Evolutionary conservation across 2,329 filamentous ascomycete genomes (phyloP), one percentile per base, ranked within the genome.

Genomic region (Neurospora crassa): DNA sequence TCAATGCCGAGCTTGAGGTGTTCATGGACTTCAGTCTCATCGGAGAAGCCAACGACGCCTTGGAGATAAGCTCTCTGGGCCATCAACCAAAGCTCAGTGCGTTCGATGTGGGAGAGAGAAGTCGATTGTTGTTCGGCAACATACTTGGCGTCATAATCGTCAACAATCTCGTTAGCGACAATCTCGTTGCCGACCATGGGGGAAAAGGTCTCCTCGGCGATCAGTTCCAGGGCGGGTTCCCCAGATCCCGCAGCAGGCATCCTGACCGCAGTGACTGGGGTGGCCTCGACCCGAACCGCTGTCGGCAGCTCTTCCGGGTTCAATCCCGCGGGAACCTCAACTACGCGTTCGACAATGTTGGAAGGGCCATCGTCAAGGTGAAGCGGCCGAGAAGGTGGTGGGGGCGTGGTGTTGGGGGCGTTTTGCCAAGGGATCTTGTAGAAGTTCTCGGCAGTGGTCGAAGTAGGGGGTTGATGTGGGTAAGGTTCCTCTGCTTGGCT

Each of bases 401-500:
- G 84, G 69, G 76, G 81, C 76, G 74, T 73, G 67, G 77, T 41
- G 73, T 42, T 68, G 81, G 80, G 45, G 78, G 77, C 8, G 81
- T 74, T 81, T 74, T 84, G 86, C 91, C 94, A 97, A 3, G 94
- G 94, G 40, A 91, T 87, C 74, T 91, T 90, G 82, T 98, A 98
- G 78, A 97, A 98, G 74, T 91, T 89, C 79, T 97, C 93, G 11
- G 95, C 95, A n/a, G 91, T 94, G 40, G 93, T 93, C 1, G 95
- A 97, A 0, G 93, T 95, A 1, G 94, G 94, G 0, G 89, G 89
- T 3, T 83, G 81, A 20, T 59, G 34, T 34, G 47, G 47, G 14
- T 59, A 59, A 74, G 84, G 78, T 20, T 85, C 86, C 8, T 88
- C 85, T 73, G 71, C 20, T 86, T 85, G 24, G 85, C 84, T 75